Base-by-base conservation (phyloP, 2,329 filamentous ascomycete species). In the Aureobasidium vineae region DNA sequence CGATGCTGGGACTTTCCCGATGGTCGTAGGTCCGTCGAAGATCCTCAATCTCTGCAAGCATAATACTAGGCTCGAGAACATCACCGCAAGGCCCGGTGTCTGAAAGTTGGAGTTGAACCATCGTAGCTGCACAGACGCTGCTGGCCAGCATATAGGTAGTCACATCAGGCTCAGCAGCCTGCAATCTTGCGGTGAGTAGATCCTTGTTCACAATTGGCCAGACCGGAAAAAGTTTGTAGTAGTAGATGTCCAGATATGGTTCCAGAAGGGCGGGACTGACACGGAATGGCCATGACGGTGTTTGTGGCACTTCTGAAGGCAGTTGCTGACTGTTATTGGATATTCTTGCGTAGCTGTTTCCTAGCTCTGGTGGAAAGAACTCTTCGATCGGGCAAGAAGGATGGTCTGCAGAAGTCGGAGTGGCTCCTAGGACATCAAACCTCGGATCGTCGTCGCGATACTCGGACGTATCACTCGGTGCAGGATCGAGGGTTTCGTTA, bases 181-280 rank as follows among this genome's bases (percentile, higher is more conserved):
- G 43, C 6, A 61, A 11, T 36, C 41, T 40, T 31, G 8, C 15
- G 15, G 61, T 36, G 21, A 70, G 65, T 15, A 26, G 13, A 15
- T 41, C 40, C 8, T 65, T 65, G 16, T 68, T 56, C 2, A 69
- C 65, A 5, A 70, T 52, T 3, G 69, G 69, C 69, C 69, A 70
- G 43, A 70, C 66, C 19, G 65, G 67, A 47, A 66, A 70, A 16
- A 70, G 57, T 41, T 70, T 70, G 66, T 66, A 59, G 36, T 68
- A 65, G 40, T 70, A 70, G 5, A 70, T 70, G 23, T 70, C 67
- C 28, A 70, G 53, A 43, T 70, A 70, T 2, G 60, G 60, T 33
- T 54, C 19, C 13, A 70, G 50, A 5, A 61, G 52, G 21, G 16
- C 16, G 13, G 47, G 36, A 45, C 28, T 28, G 43, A 59, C 52